Conservation (phyloP, 371 early-diverging fungal species). For the Nematocida displodere region DNA sequence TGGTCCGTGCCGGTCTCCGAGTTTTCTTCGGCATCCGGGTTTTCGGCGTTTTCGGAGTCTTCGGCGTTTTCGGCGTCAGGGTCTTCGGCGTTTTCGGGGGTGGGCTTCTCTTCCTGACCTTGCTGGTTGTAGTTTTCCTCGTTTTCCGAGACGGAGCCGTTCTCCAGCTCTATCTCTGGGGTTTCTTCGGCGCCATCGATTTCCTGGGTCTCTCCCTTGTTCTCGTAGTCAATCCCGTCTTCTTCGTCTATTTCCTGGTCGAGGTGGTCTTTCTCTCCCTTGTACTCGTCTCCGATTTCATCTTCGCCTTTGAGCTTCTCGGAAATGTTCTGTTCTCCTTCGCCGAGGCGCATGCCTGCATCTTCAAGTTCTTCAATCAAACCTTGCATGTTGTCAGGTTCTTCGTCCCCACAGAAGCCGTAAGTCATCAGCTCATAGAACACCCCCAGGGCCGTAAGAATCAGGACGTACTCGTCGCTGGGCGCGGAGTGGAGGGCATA, state of each 20-base stretch:
- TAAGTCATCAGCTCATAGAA: slow-evolving; percentile 47
- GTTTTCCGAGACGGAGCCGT: slow-evolving; percentile 41
- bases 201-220: slow-evolving; percentile 42
- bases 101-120: slow-evolving; percentile 33
- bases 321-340: slow-evolving; percentile 58
- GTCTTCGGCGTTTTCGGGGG: slow-evolving; percentile 2
- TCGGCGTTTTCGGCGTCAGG: slow-evolving; percentile 14
- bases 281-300: slow-evolving; percentile 52
- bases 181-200: slow-evolving; percentile 50
- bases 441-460: slow-evolving; percentile 19
- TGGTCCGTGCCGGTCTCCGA: background rate
- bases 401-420: slow-evolving; percentile 56
- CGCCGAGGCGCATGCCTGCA: slow-evolving; percentile 54
- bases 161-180: slow-evolving; percentile 45
- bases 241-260: slow-evolving; percentile 46
- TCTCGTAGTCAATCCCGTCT: slow-evolving; percentile 50
- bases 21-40: background rate
- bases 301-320: slow-evolving; percentile 58
- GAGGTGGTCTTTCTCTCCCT: slow-evolving; percentile 48
- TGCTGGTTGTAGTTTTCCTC: slow-evolving; percentile 50
- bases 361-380: slow-evolving; percentile 51
- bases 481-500: slow-evolving; percentile 13
- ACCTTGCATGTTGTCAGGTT: slow-evolving; percentile 12
- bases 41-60: slow-evolving; percentile 16
- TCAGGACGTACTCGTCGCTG: slow-evolving; percentile 13